Percentiles rank a stretch among this genome's conserved stretches.
Evolutionary conservation across 495 filamentous ascomycete genomes (phyloP).

Genomic region (Staphylotrichum longicolle): DNA sequence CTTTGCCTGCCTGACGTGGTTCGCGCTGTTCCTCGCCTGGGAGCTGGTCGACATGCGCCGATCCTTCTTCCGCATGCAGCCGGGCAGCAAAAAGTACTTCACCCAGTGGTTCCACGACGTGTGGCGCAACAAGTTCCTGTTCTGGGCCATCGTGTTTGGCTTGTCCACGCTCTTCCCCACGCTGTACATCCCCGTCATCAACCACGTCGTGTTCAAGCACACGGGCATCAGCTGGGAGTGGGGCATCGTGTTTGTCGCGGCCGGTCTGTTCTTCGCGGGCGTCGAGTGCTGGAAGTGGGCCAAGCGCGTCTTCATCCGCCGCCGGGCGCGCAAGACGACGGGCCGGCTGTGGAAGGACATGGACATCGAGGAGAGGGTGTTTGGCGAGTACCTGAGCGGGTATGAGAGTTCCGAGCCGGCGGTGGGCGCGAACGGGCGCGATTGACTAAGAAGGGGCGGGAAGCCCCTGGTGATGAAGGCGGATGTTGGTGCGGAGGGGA

Average conservation of each 20-base stretch:
- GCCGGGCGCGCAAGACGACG: constrained; percentile 22
- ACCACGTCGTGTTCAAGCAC: constrained; percentile 70
- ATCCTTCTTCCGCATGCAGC: constrained; percentile 65
- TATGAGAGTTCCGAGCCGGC: constrained; percentile 11
- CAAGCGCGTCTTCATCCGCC: constrained; percentile 49
- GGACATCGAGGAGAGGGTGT: constrained; percentile 42
- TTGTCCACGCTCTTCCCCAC: constrained; percentile 68
- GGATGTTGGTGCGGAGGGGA: constrained; percentile 4
- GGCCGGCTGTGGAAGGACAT: constrained; percentile 37
- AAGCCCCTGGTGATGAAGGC: constrained; percentile 34
- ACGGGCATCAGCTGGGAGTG: constrained; percentile 71
- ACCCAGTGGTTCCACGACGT: constrained; percentile 57
- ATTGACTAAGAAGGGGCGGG: constrained; percentile 46
- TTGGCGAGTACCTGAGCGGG: constrained; percentile 37
- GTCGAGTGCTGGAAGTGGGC: constrained; percentile 65
- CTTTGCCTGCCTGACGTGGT: constrained; percentile 73
- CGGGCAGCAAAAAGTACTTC: constrained; percentile 53
- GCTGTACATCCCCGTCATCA: constrained; percentile 70
- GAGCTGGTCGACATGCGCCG: constrained; percentile 68
- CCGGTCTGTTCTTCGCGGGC: constrained; percentile 57
- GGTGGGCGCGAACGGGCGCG: constrained; percentile 22
- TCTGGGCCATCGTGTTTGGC: constrained; percentile 68
- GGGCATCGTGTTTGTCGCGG: constrained; percentile 58
- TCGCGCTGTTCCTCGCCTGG: constrained; percentile 70
- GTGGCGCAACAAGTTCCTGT: constrained; percentile 70